These are phyloP conservation scores for Kwoniella europaea DNA, from an alignment of 768 basidiomycete species.

Conservation along the genomic window DNA sequence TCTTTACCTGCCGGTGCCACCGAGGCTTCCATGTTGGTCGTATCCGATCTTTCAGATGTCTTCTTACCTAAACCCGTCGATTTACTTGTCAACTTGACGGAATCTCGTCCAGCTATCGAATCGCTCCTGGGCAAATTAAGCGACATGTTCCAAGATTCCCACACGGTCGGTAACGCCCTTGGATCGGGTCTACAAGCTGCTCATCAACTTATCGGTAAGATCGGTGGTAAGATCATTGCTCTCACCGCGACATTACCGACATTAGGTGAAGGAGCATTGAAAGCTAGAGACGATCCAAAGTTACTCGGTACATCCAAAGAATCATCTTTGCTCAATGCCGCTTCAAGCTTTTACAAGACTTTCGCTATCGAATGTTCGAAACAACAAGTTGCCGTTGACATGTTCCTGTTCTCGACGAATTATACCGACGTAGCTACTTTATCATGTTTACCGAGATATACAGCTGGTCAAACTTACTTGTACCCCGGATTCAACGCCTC, in stretches of 20 bases:
- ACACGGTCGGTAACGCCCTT: constrained; percentile 87
- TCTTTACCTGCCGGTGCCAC: constrained; percentile 68
- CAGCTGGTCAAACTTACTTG: constrained; percentile 96
- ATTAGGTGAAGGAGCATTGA: constrained; percentile 85
- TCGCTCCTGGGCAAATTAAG: constrained; percentile 78
- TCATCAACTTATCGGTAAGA: constrained; percentile 89
- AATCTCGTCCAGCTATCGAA: constrained; percentile 79
- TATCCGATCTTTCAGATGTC: constrained; percentile 94
- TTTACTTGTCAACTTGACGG: constrained; percentile 90
- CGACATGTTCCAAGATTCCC: constrained; percentile 98
- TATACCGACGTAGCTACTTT: constrained; percentile 97
- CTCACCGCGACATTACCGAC: constrained; percentile 85
- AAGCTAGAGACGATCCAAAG: constrained; percentile 96
- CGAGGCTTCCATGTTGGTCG: constrained; percentile 93
- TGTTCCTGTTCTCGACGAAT: constrained; percentile 93
- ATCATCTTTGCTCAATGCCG: constrained; percentile 89
- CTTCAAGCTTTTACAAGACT: constrained; percentile 93
- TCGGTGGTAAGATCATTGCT: constrained; percentile 92
- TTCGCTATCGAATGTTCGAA: constrained; percentile 98
- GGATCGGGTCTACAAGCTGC: constrained; percentile 95
- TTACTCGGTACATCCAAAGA: constrained; percentile 95
- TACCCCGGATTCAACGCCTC: constrained; percentile 98
- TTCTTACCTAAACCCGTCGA: constrained; percentile 97
- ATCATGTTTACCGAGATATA: constrained; percentile 88
- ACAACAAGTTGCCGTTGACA: constrained; percentile 95